Percentiles rank a stretch among this genome's conserved stretches.
phyloP scores from a whole-genome alignment of 2,329 filamentous ascomycete species.

The Trichoderma pleuroti region DNA sequence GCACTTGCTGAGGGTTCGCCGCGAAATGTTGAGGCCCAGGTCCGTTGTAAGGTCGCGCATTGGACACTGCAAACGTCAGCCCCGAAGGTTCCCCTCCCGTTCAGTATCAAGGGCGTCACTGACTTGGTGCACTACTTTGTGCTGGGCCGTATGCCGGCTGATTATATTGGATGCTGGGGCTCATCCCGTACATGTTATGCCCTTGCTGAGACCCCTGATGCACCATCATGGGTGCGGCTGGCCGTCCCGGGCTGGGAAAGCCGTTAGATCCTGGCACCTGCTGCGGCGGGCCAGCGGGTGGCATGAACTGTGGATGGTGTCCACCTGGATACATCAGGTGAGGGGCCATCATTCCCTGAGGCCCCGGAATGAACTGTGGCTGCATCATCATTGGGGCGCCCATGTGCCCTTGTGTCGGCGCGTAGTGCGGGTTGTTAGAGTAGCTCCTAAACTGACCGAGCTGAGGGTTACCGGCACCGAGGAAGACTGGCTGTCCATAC shows the following conservation, averaged over 20 bases:
- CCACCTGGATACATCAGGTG: slow-evolving; percentile 80
- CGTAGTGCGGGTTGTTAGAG: slow-evolving; percentile 67
- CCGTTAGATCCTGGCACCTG: slow-evolving; percentile 65
- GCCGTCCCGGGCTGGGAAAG: slow-evolving; percentile 83
- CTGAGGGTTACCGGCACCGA: slow-evolving; percentile 66
- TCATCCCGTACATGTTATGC: slow-evolving; percentile 74
- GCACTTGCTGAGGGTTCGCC: slow-evolving; percentile 62
- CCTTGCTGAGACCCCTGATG: slow-evolving; percentile 93
- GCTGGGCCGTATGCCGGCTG: slow-evolving; percentile 70
- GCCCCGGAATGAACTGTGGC: slow-evolving; percentile 67
- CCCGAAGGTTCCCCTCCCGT: slow-evolving; percentile 21
- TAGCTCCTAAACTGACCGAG: slow-evolving; percentile 68
- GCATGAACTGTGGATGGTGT: slow-evolving; percentile 63
- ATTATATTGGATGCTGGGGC: slow-evolving; percentile 68
- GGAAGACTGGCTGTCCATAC: slow-evolving; percentile 69
- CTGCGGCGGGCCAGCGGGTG: slow-evolving; percentile 52
- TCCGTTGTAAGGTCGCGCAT: slow-evolving; percentile 58
- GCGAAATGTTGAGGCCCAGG: slow-evolving; percentile 60
- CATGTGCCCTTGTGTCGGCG: slow-evolving; percentile 69
- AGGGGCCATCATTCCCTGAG: slow-evolving; percentile 65
- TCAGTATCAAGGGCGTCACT: slow-evolving; percentile 40
- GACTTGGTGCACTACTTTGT: slow-evolving; percentile 67
- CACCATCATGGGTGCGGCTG: slow-evolving; percentile 83
- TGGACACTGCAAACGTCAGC: slow-evolving; percentile 53
- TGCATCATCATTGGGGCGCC: slow-evolving; percentile 81